Base-by-base conservation (phyloP, 257 asterid species). In the Forsythia suspensa region DNA sequence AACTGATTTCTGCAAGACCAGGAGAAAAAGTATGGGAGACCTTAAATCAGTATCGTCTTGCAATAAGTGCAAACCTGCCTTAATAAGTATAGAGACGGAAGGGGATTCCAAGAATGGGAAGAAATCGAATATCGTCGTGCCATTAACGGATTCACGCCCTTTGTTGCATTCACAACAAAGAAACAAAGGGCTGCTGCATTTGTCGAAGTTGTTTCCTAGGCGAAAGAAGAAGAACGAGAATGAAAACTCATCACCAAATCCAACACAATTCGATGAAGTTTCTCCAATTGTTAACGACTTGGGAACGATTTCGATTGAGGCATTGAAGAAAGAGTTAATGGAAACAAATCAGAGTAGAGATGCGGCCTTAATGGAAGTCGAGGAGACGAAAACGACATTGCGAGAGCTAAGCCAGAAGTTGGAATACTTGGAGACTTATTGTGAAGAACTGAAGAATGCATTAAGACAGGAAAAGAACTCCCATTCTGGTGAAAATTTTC, bases 371-470 rank as follows among this genome's bases (percentile, higher is more conserved):
- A 57, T n/a, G 74, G 92, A 96, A 73, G 97, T 86, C 4, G 76
- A 87, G 2, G 97, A 88, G 69, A 92, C 91, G 90, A 92, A 82
- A 57, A 85, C 91, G 6, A 89, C 92, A 0, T 21, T 95, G 1
- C 91, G 89, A 8, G 98, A 93, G 20, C 81, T 95, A 15, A 86
- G 77, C 44, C 89, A 80, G 74, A 95, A 93, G 73, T 74, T 95
- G 81, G 97, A 90, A 86, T 83, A 87, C 77, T 80, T 95, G 71
- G 98, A 95, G 85, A 82, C 79, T 9, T 90, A 92, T 41, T 93
- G 98, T 75, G 97, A 92, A 82, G 98, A 92, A n/a, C 86, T 93
- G 69, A 95, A 90, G 72, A 92, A 84, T 79, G 94, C 98, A 3
- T 74, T 92, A 36, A 86, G 80, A 59, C 92, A 87, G 67, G 80